phyloP scores from a whole-genome alignment of 2,329 filamentous ascomycete genomes.

The Fusarium papillatum region DNA sequence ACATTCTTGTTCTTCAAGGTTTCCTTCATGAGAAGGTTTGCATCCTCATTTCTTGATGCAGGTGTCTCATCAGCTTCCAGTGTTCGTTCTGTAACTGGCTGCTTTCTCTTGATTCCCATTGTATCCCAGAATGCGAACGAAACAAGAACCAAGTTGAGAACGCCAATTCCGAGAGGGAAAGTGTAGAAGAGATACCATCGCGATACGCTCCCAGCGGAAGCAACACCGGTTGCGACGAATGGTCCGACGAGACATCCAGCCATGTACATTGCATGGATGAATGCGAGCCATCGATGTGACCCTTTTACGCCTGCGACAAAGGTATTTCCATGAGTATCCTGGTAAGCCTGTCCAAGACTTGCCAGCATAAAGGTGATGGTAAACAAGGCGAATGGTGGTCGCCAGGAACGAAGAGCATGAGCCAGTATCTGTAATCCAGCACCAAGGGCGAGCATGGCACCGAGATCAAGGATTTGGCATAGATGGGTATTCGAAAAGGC shows the following conservation, averaged over 20 bases:
- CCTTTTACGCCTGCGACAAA: constrained; percentile 66
- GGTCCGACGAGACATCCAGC: constrained; percentile 69
- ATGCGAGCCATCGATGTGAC: constrained; percentile 72
- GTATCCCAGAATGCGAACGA: constrained; percentile 64
- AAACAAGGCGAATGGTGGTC: constrained; percentile 69
- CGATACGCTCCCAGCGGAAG: constrained; percentile 49
- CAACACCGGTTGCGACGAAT: constrained; percentile 66
- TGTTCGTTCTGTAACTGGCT: background rate
- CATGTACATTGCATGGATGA: constrained; percentile 75
- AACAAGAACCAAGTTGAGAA: constrained; percentile 63
- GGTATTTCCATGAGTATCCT: constrained; percentile 74
- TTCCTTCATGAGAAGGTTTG: constrained; percentile 57
- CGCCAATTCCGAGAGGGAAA: constrained; percentile 65
- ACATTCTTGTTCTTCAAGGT: constrained; percentile 61
- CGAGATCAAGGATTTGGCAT: constrained; percentile 65
- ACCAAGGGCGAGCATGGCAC: constrained; percentile 68
- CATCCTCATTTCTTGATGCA: constrained; percentile 45
- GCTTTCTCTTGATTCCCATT: constrained; percentile 47
- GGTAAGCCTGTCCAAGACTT: constrained; percentile 71
- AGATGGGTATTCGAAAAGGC: constrained; percentile 69
- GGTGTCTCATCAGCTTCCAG: constrained; percentile 14
- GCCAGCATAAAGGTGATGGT: constrained; percentile 70
- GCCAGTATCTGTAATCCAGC: constrained; percentile 67
- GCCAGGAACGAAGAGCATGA: constrained; percentile 68
- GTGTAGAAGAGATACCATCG: constrained; percentile 70